Base-by-base conservation (phyloP, 2,329 filamentous ascomycete genomes). In the Exophiala bonariae region DNA sequence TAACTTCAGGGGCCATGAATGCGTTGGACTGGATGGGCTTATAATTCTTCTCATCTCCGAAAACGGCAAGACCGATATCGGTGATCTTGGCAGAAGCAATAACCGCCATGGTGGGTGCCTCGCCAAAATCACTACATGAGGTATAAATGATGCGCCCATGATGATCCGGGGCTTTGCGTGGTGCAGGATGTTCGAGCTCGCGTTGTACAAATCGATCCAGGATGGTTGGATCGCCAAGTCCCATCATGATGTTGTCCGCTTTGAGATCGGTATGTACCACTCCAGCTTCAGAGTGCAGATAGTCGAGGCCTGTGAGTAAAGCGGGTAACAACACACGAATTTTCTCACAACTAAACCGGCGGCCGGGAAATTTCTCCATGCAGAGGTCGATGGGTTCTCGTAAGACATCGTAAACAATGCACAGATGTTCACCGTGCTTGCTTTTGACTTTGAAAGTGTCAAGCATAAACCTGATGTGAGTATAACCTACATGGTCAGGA, bases 211-310 rank as follows among this genome's bases (percentile, higher is more conserved):
- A 66, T 47, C 63, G 54, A 52, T 62, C 52, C 8, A 68, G 56
- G 35, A 59, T 47, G 14, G 62, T 60, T 5, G 56, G 54, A 16
- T 46, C 47, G 11, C 63, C 63, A 0, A 68, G 61, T 37, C 58
- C 59, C 47, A 70, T 57, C 50, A 74, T 65, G 37, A 73, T 70
- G 34, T 74, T 74, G 40, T 71, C 65, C 9, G 70, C 64, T 45
- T 74, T 74, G 44, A 74, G 59, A 60, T 74, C 71, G 62, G 69
- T 73, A 59, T 75, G 66, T 23, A 74, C 66, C 39, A 64, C 57
- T 40, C 61, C 64, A 49, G 67, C 71, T 26, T 67, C 61, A 1
- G 63, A 57, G 50, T 74, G 69, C 4, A 73, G 61, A 52, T 69
- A 72, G 32, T 73, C 64, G 2, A 74, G 62, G 2, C 64, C 65